Evolutionary conservation across 371 early-diverging fungal genomes (phyloP).

Genomic region (Gilbertella persicaria): DNA sequence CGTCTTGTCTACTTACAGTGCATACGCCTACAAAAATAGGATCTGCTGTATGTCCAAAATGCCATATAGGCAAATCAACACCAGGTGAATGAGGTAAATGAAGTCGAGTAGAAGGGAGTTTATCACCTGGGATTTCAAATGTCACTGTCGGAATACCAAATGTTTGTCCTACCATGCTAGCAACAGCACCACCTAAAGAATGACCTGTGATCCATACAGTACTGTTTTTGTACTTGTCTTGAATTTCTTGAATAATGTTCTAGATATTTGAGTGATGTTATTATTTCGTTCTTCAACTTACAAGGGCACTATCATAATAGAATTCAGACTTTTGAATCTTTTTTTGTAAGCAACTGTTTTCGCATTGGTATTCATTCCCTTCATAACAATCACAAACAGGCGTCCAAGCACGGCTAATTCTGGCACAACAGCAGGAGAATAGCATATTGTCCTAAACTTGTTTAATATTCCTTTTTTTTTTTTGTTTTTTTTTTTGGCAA

Average conservation of each 20-base stretch:
- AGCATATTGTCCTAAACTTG: slow-evolving; percentile 90
- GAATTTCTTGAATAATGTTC: neutral
- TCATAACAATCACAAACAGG: slow-evolving; percentile 84
- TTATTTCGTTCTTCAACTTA: slow-evolving; percentile 17
- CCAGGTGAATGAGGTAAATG: slow-evolving; percentile 73
- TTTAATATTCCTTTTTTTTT: too few relatives aligned
- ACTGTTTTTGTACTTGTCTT: slow-evolving; percentile 59
- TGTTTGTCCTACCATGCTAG: slow-evolving; percentile 81
- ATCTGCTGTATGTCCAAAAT: slow-evolving; percentile 92
- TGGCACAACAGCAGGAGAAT: slow-evolving; percentile 98
- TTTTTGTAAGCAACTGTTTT: slow-evolving; percentile 64
- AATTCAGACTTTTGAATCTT: slow-evolving; percentile 61
- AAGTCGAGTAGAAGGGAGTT: slow-evolving; percentile 74
- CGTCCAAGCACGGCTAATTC: slow-evolving; percentile 82
- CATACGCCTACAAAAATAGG: slow-evolving; percentile 93
- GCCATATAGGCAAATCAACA: slow-evolving; percentile 77
- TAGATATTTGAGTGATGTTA: neutral
- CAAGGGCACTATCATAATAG: slow-evolving; percentile 85
- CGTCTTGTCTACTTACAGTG: slow-evolving; percentile 57
- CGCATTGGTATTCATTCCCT: slow-evolving; percentile 59
- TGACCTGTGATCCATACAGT: slow-evolving; percentile 92
- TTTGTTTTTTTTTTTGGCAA: neutral
- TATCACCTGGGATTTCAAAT: slow-evolving; percentile 90
- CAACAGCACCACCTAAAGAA: slow-evolving; percentile 90
- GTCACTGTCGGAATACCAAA: slow-evolving; percentile 87